Evolutionary conservation across 2,329 filamentous ascomycete genomes (phyloP).

Genomic region (Cladobotryum mycophilum): DNA sequence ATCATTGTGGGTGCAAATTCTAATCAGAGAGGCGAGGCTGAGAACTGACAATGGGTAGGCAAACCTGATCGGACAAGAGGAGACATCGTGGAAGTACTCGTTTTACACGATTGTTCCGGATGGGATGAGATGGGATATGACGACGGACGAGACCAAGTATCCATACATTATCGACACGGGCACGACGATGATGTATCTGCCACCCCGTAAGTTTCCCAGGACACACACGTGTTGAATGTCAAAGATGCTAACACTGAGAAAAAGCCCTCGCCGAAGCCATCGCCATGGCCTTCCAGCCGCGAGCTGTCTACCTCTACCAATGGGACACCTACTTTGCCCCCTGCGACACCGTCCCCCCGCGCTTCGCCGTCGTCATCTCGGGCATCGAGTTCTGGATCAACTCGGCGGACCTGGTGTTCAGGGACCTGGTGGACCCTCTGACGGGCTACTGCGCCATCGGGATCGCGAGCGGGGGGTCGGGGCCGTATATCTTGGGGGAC

Average conservation of each 20-base stretch:
- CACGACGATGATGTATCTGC: slow-evolving; percentile 45
- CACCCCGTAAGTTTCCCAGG: slow-evolving; percentile 33
- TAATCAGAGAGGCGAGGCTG: no score
- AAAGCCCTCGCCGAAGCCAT: slow-evolving; percentile 43
- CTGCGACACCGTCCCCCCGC: slow-evolving; percentile 41
- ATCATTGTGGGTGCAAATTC: slow-evolving; percentile 35
- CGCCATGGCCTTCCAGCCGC: slow-evolving; percentile 40
- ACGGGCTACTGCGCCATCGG: slow-evolving; percentile 44
- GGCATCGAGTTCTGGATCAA: slow-evolving; percentile 41
- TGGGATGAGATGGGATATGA: slow-evolving; percentile 39
- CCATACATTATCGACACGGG: slow-evolving; percentile 48
- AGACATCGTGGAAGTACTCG: slow-evolving; percentile 40
- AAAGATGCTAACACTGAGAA: no score
- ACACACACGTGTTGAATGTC: background rate
- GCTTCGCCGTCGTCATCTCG: slow-evolving; percentile 39
- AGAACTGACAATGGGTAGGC: slow-evolving; percentile 27
- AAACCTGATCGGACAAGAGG: slow-evolving; percentile 32
- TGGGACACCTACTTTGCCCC: slow-evolving; percentile 43
- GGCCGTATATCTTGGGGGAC: slow-evolving; percentile 45
- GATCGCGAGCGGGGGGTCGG: slow-evolving; percentile 37
- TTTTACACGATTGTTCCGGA: slow-evolving; percentile 49
- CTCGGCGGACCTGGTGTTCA: slow-evolving; percentile 42
- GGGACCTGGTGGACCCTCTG: slow-evolving; percentile 35
- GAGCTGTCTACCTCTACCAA: slow-evolving; percentile 40
- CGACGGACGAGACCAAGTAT: slow-evolving; percentile 35